These are phyloP conservation scores for Pezizomycotina sp. DNA, from an alignment of 2,329 filamentous ascomycete species.

Conservation along the genomic window DNA sequence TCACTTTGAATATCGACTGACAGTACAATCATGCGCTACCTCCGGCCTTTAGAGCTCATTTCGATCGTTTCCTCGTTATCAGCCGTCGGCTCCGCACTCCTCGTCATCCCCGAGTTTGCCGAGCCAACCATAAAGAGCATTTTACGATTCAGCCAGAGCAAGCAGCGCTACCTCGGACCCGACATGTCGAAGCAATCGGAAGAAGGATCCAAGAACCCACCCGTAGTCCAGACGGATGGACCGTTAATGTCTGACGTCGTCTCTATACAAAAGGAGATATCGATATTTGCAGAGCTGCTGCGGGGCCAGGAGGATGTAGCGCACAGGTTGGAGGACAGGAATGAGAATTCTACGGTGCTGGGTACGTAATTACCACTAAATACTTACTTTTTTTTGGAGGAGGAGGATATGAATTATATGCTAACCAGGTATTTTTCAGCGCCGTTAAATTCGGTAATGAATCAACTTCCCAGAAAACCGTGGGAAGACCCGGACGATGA, in stretches of 20 bases:
- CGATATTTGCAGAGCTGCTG: slow-evolving; percentile 15
- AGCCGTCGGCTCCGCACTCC: too few species aligned
- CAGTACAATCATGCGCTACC: too few species aligned
- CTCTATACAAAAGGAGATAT: slow-evolving; percentile 16
- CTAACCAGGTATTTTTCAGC: slow-evolving; percentile 32
- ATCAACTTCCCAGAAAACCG: slow-evolving; percentile 62
- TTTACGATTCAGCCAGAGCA: too few species aligned
- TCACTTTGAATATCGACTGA: too few species aligned
- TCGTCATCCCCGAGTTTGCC: too few species aligned
- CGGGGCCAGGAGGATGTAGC: slow-evolving; percentile 7
- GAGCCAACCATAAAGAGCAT: too few species aligned
- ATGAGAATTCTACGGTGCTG: slow-evolving; percentile 16
- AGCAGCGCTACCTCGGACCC: too few species aligned
- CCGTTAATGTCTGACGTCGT: slow-evolving; percentile 17
- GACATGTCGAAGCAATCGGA: too few species aligned
- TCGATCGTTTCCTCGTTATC: too few species aligned
- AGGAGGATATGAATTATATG: slow-evolving; percentile 2
- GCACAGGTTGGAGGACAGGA: slow-evolving; percentile 11
- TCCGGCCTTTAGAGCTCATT: too few species aligned
- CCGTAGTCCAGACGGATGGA: slow-evolving; percentile 1
- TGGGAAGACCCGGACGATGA: slow-evolving; percentile 71
- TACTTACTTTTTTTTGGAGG: too few species aligned
- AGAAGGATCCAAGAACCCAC: too few species aligned
- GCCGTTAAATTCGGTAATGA: slow-evolving; percentile 68
- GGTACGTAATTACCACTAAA: slow-evolving; percentile 4